Evolutionary conservation across 768 basidiomycete species (phyloP).

Genomic region (Boletales sp.): DNA sequence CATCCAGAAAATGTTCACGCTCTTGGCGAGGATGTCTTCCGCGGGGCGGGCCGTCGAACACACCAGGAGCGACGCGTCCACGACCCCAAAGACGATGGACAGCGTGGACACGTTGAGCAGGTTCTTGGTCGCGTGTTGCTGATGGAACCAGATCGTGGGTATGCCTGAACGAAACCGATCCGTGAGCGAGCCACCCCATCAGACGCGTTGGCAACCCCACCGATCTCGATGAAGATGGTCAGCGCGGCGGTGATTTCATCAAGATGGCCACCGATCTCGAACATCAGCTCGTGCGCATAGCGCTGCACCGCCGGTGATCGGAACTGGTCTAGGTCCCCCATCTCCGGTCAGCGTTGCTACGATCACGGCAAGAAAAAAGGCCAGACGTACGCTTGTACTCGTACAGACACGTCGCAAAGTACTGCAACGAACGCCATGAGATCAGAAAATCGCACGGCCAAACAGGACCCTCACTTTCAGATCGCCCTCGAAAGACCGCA

Average conservation of each 20-base stretch:
- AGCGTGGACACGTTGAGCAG: slow-evolving; percentile 49
- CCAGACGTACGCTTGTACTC: slow-evolving; percentile 39
- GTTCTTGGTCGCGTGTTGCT: slow-evolving; percentile 46
- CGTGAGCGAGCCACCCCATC: slow-evolving; percentile 41
- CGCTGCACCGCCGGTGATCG: slow-evolving; percentile 47
- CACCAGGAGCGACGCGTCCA: slow-evolving; percentile 46
- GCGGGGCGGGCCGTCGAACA: slow-evolving; percentile 34
- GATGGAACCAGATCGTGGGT: slow-evolving; percentile 50
- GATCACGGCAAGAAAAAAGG: not conserved
- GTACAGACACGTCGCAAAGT: slow-evolving; percentile 47
- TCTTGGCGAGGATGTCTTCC: slow-evolving; percentile 29
- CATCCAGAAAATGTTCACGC: slow-evolving; percentile 53
- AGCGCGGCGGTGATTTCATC: slow-evolving; percentile 46
- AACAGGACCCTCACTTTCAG: slow-evolving; percentile 35
- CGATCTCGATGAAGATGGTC: slow-evolving; percentile 49
- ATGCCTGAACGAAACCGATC: slow-evolving; percentile 46
- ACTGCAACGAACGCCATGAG: slow-evolving; percentile 27
- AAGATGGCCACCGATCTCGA: slow-evolving; percentile 49
- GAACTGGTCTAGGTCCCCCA: slow-evolving; percentile 40
- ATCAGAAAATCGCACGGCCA: not conserved
- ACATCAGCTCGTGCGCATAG: slow-evolving; percentile 46
- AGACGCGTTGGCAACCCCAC: slow-evolving; percentile 27
- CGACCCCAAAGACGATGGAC: slow-evolving; percentile 53
- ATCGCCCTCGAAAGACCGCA: slow-evolving; percentile 45
- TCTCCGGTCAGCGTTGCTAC: too few relatives aligned